Evolutionary conservation across 2,329 filamentous ascomycete genomes (phyloP), one percentile per base, ranked within the genome.

Genomic region (Xylaria sp.): DNA sequence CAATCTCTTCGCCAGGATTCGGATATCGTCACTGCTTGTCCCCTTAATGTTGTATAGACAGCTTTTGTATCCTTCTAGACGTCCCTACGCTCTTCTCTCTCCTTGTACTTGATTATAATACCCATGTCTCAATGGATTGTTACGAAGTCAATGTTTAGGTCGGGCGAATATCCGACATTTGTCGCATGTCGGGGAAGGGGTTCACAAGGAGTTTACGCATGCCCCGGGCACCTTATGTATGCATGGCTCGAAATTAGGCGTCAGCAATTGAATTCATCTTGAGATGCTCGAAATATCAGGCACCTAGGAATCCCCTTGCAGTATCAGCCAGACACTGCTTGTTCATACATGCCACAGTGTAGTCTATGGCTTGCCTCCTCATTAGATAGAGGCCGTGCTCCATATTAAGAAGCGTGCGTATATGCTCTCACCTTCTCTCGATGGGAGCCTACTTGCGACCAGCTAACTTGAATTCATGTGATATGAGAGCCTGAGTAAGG

Each of bases 131-230:
- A 24, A 61, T 48, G 36, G 30, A 39, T 53, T 14, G 11, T 45
- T 45, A 59, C 11, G 47, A 67, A 54, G 58, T 32, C 17, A 45
- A 60, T 63, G 58, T 56, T 66, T 55, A 61, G 60, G 59, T 61
- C 21, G 63, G 63, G 62, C 63, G 63, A 47, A 39, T 27, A 45
- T 48, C 21, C 54, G 54, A 34, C 36, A 51, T 57, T 27, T 54
- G 27, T 5, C 2, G n/a, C 14, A 19, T 11, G 30, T 6, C 12
- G 12, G 48, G 4, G 36, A 30, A 48, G 1, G 21, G 24, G 30
- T 39, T 36, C 30, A 21, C 55, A 54, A 56, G 67, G 62, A 69
- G 47, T n/a, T 9, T 32, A 55, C 12, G 12, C 54, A 51, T 32
- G 34, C 12, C 7, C 34, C n/a, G 24, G n/a, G 19, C 8, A 32